Evolutionary conservation across 2,329 filamentous ascomycete species (phyloP).

Genomic region (Spiromastix sp.): DNA sequence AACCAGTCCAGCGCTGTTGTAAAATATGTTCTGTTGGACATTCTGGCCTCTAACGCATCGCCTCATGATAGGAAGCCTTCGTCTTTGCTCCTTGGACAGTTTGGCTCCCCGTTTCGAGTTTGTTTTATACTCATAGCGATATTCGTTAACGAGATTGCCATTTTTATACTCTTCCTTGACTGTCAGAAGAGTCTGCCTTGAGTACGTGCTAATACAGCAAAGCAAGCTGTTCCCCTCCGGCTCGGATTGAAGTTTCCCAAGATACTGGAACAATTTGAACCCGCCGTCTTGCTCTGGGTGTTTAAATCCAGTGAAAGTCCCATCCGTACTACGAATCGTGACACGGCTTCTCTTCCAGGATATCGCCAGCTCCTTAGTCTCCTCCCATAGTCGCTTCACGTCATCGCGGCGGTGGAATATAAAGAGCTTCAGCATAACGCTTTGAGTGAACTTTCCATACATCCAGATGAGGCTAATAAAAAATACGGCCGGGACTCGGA

Average conservation of each 20-base stretch:
- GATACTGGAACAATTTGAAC: slow-evolving; percentile 32
- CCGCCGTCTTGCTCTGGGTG: slow-evolving; percentile 26
- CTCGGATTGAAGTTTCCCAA: slow-evolving; percentile 33
- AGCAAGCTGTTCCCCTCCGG: slow-evolving; percentile 33
- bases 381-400: slow-evolving; percentile 37
- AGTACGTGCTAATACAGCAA: slow-evolving; percentile 39
- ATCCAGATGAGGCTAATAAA: slow-evolving; percentile 40
- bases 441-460: slow-evolving; percentile 36
- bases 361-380: slow-evolving; percentile 40
- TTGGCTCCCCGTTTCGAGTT: slow-evolving; percentile 18
- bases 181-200: slow-evolving; percentile 35
- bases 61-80: slow-evolving; percentile 35
- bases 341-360: slow-evolving; percentile 37
- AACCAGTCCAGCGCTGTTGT: slow-evolving; percentile 44
- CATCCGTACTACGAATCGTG: slow-evolving; percentile 38
- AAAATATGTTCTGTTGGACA: slow-evolving; percentile 38
- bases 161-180: slow-evolving; percentile 37
- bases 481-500: slow-evolving; percentile 29
- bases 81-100: slow-evolving; percentile 16
- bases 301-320: slow-evolving; percentile 41
- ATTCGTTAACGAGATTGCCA: slow-evolving; percentile 35
- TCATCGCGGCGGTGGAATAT: slow-evolving; percentile 40
- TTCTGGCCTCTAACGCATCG: slow-evolving; percentile 38
- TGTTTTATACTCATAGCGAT: slow-evolving; percentile 37
- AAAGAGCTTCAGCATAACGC: slow-evolving; percentile 36